Conservation (phyloP, 2,329 filamentous ascomycete genomes). For the Fusarium continuum region DNA sequence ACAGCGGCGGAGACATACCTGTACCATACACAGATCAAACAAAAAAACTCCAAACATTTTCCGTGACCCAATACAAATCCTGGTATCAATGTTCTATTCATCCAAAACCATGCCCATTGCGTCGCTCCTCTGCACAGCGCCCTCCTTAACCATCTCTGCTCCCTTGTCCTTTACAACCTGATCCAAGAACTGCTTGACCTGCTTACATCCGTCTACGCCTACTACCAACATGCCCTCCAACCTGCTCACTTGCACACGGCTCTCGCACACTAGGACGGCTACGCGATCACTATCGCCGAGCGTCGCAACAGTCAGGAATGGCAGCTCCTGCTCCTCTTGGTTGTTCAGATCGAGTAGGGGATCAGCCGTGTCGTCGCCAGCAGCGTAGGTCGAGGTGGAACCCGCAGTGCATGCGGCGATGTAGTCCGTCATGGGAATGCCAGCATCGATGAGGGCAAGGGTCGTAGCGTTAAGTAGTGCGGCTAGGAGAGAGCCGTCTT, state of each 20-base stretch:
- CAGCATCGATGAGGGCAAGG: slow-evolving; percentile 91
- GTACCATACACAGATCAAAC: slow-evolving; percentile 34
- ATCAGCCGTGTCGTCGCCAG: slow-evolving; percentile 74
- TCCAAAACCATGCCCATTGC: slow-evolving; percentile 63
- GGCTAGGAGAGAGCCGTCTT: slow-evolving; percentile 90
- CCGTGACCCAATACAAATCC: slow-evolving; percentile 16
- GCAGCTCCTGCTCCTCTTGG: slow-evolving; percentile 86
- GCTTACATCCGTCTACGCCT: slow-evolving; percentile 89
- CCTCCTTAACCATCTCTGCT: slow-evolving; percentile 67
- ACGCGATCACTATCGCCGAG: slow-evolving; percentile 79
- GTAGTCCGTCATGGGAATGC: slow-evolving; percentile 94
- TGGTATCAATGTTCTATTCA: slow-evolving; percentile 38
- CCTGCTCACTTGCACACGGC: slow-evolving; percentile 80
- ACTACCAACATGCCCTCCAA: slow-evolving; percentile 94
- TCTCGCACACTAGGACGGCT: slow-evolving; percentile 85
- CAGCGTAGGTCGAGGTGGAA: slow-evolving; percentile 73
- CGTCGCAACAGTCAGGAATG: slow-evolving; percentile 86
- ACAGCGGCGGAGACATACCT: slow-evolving; percentile 30
- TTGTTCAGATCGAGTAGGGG: slow-evolving; percentile 82
- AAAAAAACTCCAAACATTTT: slow-evolving; percentile 36
- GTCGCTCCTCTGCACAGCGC: slow-evolving; percentile 59
- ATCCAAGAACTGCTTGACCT: slow-evolving; percentile 84
- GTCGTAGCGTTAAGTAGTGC: slow-evolving; percentile 92
- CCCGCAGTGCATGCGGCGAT: slow-evolving; percentile 89
- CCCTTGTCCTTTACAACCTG: slow-evolving; percentile 78